phyloP scores from a whole-genome alignment of 2,329 filamentous ascomycete species.

The Epichloe sibirici region DNA sequence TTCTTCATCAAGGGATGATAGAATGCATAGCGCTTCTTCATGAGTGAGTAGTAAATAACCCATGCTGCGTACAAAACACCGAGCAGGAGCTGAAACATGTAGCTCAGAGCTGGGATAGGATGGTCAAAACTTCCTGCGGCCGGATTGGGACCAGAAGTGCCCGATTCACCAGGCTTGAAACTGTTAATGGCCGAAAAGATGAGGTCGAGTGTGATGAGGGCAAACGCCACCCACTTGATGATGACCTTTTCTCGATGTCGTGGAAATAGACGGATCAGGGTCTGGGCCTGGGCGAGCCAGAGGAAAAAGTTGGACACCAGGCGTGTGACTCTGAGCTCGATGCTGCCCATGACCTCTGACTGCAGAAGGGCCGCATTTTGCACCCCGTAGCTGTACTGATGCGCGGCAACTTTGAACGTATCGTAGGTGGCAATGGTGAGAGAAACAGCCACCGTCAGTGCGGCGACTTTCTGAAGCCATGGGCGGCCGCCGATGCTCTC shows the following conservation, averaged over 20 bases:
- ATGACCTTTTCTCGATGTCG: conserved; percentile 95
- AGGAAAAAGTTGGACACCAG: conserved; percentile 93
- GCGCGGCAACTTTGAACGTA: conserved; percentile 73
- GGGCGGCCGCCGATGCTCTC: conserved; percentile 84
- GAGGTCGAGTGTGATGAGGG: conserved; percentile 79
- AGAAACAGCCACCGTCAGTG: conserved; percentile 65
- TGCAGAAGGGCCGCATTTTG: conserved; percentile 71
- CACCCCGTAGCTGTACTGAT: conserved; percentile 67
- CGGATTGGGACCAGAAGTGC: conserved; percentile 36
- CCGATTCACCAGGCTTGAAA: conserved; percentile 43
- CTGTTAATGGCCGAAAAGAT: conserved; percentile 87
- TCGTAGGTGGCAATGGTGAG: conserved; percentile 88
- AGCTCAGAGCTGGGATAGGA: conserved; percentile 81
- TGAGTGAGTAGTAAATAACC: conserved; percentile 88
- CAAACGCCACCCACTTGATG: conserved; percentile 97
- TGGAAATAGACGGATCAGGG: conserved; percentile 86
- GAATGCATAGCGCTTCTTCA: conserved; percentile 82
- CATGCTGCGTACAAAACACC: conserved; percentile 83
- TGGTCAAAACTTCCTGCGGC: conserved; percentile 70
- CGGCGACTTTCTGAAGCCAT: conserved; percentile 79
- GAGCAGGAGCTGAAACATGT: conserved; percentile 78
- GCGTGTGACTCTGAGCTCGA: conserved; percentile 79
- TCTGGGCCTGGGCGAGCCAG: conserved; percentile 96
- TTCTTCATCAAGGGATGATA: conserved; percentile 87
- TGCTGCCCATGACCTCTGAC: conserved; percentile 65